Evolutionary conservation across 805 yeast genomes (phyloP), one percentile per base, ranked within the genome.

Genomic region (Cyberlindnera subsufficiens): DNA sequence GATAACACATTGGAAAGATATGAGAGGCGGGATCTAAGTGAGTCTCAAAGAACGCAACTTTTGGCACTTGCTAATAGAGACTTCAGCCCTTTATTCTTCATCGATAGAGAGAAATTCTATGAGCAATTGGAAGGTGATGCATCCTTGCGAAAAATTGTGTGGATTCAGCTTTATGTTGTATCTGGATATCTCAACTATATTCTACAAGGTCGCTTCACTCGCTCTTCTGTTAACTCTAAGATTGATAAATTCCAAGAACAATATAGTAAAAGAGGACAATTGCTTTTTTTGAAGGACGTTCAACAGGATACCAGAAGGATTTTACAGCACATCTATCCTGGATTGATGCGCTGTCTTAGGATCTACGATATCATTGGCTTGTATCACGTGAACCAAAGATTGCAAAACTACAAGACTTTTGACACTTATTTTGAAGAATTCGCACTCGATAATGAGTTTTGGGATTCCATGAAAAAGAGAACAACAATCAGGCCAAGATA

Each of bases 81-180:
- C 3, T 50, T 43, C 33, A 46, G 43, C 18, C 56, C 56, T 9
- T 42, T 45, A 9, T 50, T 45, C 32, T 45, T 46, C 16, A 38
- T 53, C 14, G 47, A 35, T 14, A 45, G 44, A 30, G 39, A 32
- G 0, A 46, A 45, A 16, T 52, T 57, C 37, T 11, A 18, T 6
- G 47, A 48, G 6, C 56, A 53, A 20, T 32, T 57, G 10, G 40
- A 39, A 14, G 35, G 36, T 4, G 56, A 57, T 38, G 22, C 33
- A 1, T 25, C 42, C 6, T 40, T 55, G 15, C 44, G 61, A 43
- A 50, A 49, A 38, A 32, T 42, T 0, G 37, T 51, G 5, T 33
- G 46, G 9, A 11, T 46, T 4, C 57, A 53, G 29, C 18, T 47
- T 1, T 22, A 35, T 14, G 44, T 50, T 31, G 9, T 35, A 5